Percentiles rank a stretch among this genome's conserved stretches.
Evolutionary conservation across 2,329 filamentous ascomycete species (phyloP).

Genomic region (Colletotrichum trifolii): DNA sequence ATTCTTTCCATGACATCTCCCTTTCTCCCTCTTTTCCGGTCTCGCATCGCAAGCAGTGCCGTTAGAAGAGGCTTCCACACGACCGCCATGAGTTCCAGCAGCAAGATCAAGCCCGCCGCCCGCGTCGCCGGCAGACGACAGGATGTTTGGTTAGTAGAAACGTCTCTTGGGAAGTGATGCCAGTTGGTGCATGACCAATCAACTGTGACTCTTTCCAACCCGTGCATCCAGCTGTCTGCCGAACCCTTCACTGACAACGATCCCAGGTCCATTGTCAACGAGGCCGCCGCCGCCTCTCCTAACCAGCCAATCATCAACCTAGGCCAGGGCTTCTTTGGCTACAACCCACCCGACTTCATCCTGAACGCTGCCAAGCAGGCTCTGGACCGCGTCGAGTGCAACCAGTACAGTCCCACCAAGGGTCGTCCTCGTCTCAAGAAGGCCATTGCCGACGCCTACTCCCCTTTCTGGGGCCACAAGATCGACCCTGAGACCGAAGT

Average conservation of each 20-base stretch:
- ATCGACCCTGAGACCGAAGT: constrained; percentile 93
- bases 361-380: constrained; percentile 91
- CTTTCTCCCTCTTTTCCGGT: constrained; percentile 35
- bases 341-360: constrained; percentile 93
- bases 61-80: constrained; percentile 34
- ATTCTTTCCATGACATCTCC: constrained; percentile 32
- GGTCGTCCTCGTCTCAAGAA: constrained; percentile 91
- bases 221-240: neutral
- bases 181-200: neutral
- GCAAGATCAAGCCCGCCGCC: constrained; percentile 62
- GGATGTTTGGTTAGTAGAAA: constrained; percentile 60
- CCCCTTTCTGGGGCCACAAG: constrained; percentile 84
- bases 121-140: constrained; percentile 61
- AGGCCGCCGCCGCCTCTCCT: constrained; percentile 71
- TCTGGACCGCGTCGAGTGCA: constrained; percentile 92
- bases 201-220: neutral
- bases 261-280: constrained; percentile 72
- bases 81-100: constrained; percentile 54
- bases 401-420: constrained; percentile 97
- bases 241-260: constrained; percentile 11
- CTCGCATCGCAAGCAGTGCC: constrained; percentile 33
- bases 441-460: constrained; percentile 92
- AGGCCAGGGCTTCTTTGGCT: constrained; percentile 83
- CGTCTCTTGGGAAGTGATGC: neutral
- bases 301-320: constrained; percentile 74